A percentile compares a stretch with the other conserved stretches of the same genome.
Conservation (phyloP, 1,139 yeast species). For the Citeromyces hawaiiensis region DNA sequence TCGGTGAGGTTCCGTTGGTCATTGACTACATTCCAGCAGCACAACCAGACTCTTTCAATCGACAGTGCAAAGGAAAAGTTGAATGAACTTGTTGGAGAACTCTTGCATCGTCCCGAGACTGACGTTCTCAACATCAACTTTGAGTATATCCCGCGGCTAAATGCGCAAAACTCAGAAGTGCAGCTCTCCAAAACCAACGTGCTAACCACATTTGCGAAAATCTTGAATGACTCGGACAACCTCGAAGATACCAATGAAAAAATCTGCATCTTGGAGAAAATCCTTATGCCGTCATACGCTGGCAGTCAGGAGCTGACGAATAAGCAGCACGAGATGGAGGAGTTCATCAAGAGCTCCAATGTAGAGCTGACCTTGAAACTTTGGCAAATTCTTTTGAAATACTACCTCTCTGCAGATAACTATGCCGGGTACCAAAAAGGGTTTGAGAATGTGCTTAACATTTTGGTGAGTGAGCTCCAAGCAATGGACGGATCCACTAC, state of each 20-base stretch:
- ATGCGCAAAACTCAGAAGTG: slow-evolving; percentile 32
- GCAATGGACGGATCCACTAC: slow-evolving; percentile 9
- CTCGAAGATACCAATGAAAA: slow-evolving; percentile 25
- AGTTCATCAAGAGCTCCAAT: slow-evolving; percentile 50
- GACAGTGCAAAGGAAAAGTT: slow-evolving; percentile 1
- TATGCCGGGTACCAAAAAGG: slow-evolving; percentile 34
- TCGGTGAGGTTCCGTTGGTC: slow-evolving; percentile 3
- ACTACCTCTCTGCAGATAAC: slow-evolving; percentile 33
- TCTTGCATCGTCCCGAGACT: slow-evolving; percentile 5
- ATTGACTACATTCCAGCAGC: slow-evolving; percentile 1
- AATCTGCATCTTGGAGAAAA: slow-evolving; percentile 38
- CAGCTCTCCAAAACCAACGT: slow-evolving; percentile 61
- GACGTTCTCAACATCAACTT: slow-evolving; percentile 26
- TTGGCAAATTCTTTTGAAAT: slow-evolving; percentile 64
- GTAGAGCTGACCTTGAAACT: slow-evolving; percentile 55
- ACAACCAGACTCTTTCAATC: not conserved
- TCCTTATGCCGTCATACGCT: slow-evolving; percentile 19
- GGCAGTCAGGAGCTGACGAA: slow-evolving; percentile 8
- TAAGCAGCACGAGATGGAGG: slow-evolving; percentile 36
- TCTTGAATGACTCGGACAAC: slow-evolving; percentile 25
- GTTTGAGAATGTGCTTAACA: slow-evolving; percentile 32
- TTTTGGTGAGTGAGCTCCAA: slow-evolving; percentile 25
- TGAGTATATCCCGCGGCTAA: slow-evolving; percentile 46
- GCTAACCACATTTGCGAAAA: slow-evolving; percentile 48
- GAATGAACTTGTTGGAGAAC: slow-evolving; percentile 5